Base-by-base conservation (phyloP, 2,329 filamentous ascomycete genomes). In the Coniochaeta sp. region DNA sequence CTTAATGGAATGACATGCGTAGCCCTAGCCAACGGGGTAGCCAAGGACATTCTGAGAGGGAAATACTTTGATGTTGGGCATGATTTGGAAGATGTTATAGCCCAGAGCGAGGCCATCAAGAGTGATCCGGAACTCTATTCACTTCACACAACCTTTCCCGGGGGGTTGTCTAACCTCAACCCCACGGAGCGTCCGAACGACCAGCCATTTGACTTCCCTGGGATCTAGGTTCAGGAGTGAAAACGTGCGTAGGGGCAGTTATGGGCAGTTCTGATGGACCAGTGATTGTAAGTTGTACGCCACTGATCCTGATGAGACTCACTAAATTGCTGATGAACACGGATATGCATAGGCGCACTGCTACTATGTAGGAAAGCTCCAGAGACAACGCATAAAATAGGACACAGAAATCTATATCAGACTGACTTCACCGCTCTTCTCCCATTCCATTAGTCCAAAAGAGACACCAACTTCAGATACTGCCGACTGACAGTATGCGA, bases 1-100 rank as follows among this genome's bases (percentile, higher is more conserved):
- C 65, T 71, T n/a, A 69, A 70, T 63, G 69, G 69, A 30, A 71
- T 71, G 70, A 60, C 66, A 10, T 71, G 69, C 50, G 69, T 71
- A 2, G 70, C 70, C 36, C 61, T 71, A 36, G 70, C 70, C 2
- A 67, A 65, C 19, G 70, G 68, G 0, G 7, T 70, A 1, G 69
- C 63, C 26, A 71, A 69, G 59, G 59, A 63, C 4, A 65, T 58
- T 6, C 60, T 71, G 52, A 62, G 65, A 32, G 69, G 70, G 4
- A 63, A 61, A 56, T 71, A 71, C 58, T 63, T 70, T 55, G 70
- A 71, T 54, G 70, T 70, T 3, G 65, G 64, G 0, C 70, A 71
- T 59, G 69, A 71, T 44, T 57, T 71, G 12, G 69, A 70, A 58
- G 69, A 71, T 30, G 65, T 71, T 26, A 40, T 71, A 1, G 61